Conservation (phyloP, 2,329 filamentous ascomycete species). For the Fonsecaea multimorphosa region DNA sequence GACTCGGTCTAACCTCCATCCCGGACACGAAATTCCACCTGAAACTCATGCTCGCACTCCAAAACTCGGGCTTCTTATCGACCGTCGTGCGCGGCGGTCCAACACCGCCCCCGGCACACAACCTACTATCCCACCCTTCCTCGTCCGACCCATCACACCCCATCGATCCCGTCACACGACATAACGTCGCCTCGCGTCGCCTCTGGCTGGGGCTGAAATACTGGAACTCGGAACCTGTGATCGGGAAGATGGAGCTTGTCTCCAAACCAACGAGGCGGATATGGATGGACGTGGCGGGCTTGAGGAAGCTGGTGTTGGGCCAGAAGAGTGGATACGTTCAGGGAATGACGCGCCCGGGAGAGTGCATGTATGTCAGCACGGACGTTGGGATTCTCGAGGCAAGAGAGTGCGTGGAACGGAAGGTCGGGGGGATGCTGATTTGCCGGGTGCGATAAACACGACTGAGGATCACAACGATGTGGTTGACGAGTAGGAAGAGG, state of each 20-base stretch:
- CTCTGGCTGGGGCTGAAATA: conserved; percentile 93
- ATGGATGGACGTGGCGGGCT: conserved; percentile 65
- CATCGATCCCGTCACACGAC: conserved; percentile 64
- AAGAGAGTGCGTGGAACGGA: conserved; percentile 79
- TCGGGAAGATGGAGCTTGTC: conserved; percentile 69
- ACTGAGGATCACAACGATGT: background rate
- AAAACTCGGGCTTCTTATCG: conserved; percentile 81
- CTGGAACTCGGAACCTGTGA: conserved; percentile 79
- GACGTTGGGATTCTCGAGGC: conserved; percentile 79
- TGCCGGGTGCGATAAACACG: conserved; percentile 63
- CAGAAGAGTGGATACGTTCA: conserved; percentile 69
- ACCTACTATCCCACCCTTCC: conserved; percentile 59
- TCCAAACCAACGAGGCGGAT: conserved; percentile 77
- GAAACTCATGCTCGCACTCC: conserved; percentile 74
- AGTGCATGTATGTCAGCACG: conserved; percentile 81
- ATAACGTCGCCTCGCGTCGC: conserved; percentile 74
- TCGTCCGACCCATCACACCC: conserved; percentile 47
- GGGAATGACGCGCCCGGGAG: conserved; percentile 76
- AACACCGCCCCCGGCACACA: conserved; percentile 60
- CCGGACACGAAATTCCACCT: conserved; percentile 82
- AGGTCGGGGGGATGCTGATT: conserved; percentile 78
- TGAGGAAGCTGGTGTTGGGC: conserved; percentile 72
- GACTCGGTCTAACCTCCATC: conserved; percentile 82
- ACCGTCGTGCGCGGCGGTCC: conserved; percentile 76
- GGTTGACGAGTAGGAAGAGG: conserved; percentile 8